Conservation (phyloP, 225 moss, liverwort and hornwort species). For the Polytrichum commune region DNA sequence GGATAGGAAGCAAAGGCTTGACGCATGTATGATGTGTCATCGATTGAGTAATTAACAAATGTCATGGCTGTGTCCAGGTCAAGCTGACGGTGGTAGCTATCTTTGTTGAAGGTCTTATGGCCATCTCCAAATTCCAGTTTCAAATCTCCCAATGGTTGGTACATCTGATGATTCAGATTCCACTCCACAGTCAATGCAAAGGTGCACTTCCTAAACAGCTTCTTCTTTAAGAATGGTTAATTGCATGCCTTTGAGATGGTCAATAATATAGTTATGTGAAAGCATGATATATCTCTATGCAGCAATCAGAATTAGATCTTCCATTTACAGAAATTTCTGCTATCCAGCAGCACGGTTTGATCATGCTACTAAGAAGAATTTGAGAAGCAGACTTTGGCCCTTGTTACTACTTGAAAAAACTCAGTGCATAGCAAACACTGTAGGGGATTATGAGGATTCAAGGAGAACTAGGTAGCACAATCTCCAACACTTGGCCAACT, state of each 20-base stretch:
- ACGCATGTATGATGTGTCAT: slow-evolving; percentile 58
- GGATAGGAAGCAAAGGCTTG: slow-evolving; percentile 81
- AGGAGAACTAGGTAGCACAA: too few relatives aligned
- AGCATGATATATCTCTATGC: not conserved
- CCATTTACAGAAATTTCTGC: too few relatives aligned
- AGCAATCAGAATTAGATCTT: too few relatives aligned
- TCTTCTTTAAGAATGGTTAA: not conserved
- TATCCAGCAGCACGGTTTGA: too few relatives aligned
- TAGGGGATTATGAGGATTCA: too few relatives aligned
- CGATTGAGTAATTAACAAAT: slow-evolving; percentile 54
- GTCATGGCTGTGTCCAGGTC: slow-evolving; percentile 76
- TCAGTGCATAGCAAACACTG: too few relatives aligned
- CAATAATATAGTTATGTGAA: not conserved
- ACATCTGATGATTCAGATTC: slow-evolving; percentile 46
- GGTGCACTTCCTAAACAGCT: too few relatives aligned
- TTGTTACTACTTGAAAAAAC: too few relatives aligned
- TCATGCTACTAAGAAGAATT: too few relatives aligned
- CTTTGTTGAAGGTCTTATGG: slow-evolving; percentile 56
- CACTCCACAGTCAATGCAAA: too few relatives aligned
- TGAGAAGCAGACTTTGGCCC: too few relatives aligned
- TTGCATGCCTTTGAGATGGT: not conserved
- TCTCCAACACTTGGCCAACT: too few relatives aligned
- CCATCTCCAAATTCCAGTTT: slow-evolving; percentile 74
- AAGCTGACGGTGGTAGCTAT: slow-evolving; percentile 76
- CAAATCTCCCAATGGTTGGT: slow-evolving; percentile 86